These are phyloP conservation scores for Pisolithus sp. DNA, from an alignment of 768 basidiomycete genomes.

Conservation along the genomic window DNA sequence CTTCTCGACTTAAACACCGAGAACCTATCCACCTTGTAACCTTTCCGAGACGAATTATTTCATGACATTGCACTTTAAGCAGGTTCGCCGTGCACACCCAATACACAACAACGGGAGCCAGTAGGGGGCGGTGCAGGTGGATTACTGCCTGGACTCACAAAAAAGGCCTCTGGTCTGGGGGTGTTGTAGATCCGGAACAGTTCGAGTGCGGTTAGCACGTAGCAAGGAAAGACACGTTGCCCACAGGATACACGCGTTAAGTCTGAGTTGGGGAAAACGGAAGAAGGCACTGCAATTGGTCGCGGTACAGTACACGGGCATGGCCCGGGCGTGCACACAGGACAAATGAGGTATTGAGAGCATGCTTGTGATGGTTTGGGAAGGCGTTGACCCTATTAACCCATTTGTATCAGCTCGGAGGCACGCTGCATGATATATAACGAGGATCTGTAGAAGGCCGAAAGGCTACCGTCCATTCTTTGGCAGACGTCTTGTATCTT, in stretches of 20 bases:
- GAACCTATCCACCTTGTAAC: no score
- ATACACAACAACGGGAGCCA: no score
- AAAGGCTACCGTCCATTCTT: neutral
- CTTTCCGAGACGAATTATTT: no score
- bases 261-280: conserved; percentile 5
- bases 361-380: conserved; percentile 6
- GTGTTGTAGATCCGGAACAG: conserved; percentile 1
- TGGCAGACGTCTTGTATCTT: neutral
- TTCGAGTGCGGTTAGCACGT: neutral
- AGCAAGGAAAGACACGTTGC: conserved; percentile 3
- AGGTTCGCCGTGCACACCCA: no score
- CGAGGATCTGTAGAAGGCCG: conserved; percentile 1
- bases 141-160: neutral
- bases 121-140: no score
- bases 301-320: conserved; percentile 4
- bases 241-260: conserved; percentile 13
- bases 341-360: conserved; percentile 19
- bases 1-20: no score
- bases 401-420: conserved; percentile 16
- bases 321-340: conserved; percentile 22
- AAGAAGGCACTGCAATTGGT: conserved; percentile 15
- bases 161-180: neutral
- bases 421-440: conserved; percentile 11
- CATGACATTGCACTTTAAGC: no score
- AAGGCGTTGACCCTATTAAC: conserved; percentile 4